A percentile compares a stretch with the other conserved stretches of the same genome.
These are phyloP conservation scores for Waitea zeae DNA, from an alignment of 1,284 basidiomycete genomes.

Conservation along the genomic window DNA sequence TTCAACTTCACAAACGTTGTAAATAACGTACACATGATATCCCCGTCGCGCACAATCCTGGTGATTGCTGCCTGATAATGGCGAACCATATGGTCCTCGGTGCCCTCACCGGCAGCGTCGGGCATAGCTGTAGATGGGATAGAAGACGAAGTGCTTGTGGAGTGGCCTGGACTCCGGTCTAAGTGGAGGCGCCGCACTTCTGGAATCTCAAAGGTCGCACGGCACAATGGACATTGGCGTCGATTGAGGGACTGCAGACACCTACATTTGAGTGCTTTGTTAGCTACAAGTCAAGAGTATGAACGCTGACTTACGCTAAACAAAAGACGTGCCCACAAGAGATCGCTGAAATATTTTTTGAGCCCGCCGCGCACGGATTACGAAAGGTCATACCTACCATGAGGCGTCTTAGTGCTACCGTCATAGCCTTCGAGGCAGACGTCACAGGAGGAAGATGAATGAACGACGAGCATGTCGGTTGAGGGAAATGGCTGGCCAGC, in stretches of 20 bases:
- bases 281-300: background rate
- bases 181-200: slow-evolving; percentile 1
- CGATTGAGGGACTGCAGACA: slow-evolving; percentile 3
- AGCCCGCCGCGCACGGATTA: no score
- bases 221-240: slow-evolving; percentile 1
- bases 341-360: no score
- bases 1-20: background rate
- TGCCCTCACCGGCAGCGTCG: background rate
- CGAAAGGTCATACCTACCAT: no score
- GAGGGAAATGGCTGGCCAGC: no score
- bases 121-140: background rate
- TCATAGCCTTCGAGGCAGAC: slow-evolving; percentile 27
- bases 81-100: background rate
- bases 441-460: slow-evolving; percentile 26
- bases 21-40: background rate
- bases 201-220: background rate
- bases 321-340: slow-evolving; percentile 28
- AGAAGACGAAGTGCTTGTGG: background rate
- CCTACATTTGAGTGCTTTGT: background rate
- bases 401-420: slow-evolving; percentile 16
- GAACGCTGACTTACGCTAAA: background rate
- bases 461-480: slow-evolving; percentile 28
- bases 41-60: slow-evolving; percentile 1
- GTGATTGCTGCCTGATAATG: background rate
- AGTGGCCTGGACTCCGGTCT: background rate